Base-by-base conservation (phyloP, 2,329 filamentous ascomycete genomes). In the Cladosporium sp. region DNA sequence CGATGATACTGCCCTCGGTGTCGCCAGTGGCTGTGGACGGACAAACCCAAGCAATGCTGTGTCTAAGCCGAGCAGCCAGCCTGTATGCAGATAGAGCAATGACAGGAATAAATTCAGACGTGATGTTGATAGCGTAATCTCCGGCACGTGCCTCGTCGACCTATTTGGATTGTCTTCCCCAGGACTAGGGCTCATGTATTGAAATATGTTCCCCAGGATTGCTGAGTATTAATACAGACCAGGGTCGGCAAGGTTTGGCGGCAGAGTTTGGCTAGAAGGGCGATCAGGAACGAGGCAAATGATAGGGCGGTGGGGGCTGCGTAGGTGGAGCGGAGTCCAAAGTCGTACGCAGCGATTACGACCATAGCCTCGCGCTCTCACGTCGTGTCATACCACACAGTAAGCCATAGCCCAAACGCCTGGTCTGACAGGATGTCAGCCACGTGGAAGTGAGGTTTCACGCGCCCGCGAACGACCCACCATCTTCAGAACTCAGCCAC, bases 1-100 rank as follows among this genome's bases (percentile, higher is more conserved):
- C 2, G 77, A 79, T 40, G 78, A 80, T 49, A 78, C 74, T 1
- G 32, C 72, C 0, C 19, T 73, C 0, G 77, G 78, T 1, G 39
- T 64, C 6, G 55, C 65, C 4, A 59, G 47, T 28, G 69, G 70
- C 0, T 72, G 70, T 57, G 66, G 68, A 13, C 63, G 66, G 36
- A 68, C 64, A 4, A 71, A 72, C 54, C 69, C 70, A 2, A 63
- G 56, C 6, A 70, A 69, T 52, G 32, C 56, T 13, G 68, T 60
- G 1, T 36, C 48, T n/a, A 62, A 56, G 19, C 69, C 70, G 22
- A 62, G 51, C 28, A 40, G 25, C 1, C 50, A 52, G 13, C 63
- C 63, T 20, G 13, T 44, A 10, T 65, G 63, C 39, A 45, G 12
- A 22, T 50, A 48, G 36, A 48, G 40, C 17, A 19, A 19, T 39